Evolutionary conservation across 768 basidiomycete genomes (phyloP).

Genomic region (Chiua virens): DNA sequence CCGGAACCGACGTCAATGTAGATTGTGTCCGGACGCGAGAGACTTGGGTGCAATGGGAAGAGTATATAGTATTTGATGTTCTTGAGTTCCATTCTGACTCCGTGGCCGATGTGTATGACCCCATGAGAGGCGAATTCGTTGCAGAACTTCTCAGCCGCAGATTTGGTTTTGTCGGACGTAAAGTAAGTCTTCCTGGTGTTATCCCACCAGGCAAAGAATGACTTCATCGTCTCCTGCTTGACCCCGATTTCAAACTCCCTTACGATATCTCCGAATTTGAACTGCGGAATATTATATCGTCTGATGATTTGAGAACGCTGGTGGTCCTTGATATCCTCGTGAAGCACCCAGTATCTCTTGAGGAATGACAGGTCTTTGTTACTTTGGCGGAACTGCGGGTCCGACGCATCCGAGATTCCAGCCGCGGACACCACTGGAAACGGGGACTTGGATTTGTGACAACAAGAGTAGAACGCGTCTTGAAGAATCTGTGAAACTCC

Average conservation of each 20-base stretch:
- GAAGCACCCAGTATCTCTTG: conserved; percentile 3
- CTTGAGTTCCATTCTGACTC: conserved; percentile 41
- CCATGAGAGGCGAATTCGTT: conserved; percentile 49
- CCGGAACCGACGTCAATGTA: too few relatives aligned
- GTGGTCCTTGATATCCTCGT: not conserved
- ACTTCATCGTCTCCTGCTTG: conserved; percentile 1
- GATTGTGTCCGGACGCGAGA: conserved; percentile 69
- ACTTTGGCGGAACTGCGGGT: conserved; percentile 11
- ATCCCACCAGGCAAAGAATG: conserved; percentile 15
- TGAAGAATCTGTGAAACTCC: conserved; percentile 14
- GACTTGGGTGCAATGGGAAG: conserved; percentile 66
- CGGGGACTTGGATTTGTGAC: not conserved
- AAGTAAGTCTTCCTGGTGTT: not conserved
- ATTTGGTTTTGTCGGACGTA: not conserved
- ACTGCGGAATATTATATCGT: conserved; percentile 4
- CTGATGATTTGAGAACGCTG: conserved; percentile 6
- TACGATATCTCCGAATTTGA: conserved; percentile 8
- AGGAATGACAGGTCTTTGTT: conserved; percentile 6
- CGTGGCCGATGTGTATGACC: not conserved
- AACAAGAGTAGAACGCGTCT: conserved; percentile 16
- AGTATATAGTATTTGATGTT: conserved; percentile 54
- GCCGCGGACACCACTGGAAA: conserved; percentile 13
- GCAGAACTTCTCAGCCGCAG: conserved; percentile 6
- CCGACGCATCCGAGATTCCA: conserved; percentile 8
- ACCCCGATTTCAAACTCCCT: conserved; percentile 12